Percentiles rank a stretch among this genome's conserved stretches.
Conservation (phyloP, 2,329 filamentous ascomycete genomes). For the Cryphonectria carpinicola region DNA sequence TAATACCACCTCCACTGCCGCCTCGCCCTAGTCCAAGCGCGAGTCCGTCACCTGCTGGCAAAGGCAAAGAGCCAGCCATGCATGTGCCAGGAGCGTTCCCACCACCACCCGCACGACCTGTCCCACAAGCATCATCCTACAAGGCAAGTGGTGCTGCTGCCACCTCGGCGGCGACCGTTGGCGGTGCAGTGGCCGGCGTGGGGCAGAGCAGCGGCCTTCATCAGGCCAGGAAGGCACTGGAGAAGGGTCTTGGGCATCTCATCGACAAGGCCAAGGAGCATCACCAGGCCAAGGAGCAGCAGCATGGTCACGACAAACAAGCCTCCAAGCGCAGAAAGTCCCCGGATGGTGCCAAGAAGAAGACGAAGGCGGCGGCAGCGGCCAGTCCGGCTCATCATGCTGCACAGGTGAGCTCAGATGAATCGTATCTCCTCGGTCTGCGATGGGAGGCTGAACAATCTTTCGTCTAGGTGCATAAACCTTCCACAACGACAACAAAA, state of each 20-base stretch:
- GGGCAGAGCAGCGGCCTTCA: conserved; percentile 17
- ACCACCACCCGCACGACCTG: conserved; percentile 14
- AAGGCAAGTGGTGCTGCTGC: conserved; percentile 26
- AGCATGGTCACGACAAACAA: conserved; percentile 12
- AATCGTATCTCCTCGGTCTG: background rate
- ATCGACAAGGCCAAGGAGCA: conserved; percentile 28
- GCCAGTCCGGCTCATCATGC: background rate
- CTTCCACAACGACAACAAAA: background rate
- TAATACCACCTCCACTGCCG: conserved; percentile 19
- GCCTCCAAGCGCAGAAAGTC: conserved; percentile 4
- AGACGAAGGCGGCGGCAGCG: background rate
- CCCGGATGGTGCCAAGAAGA: conserved; percentile 3
- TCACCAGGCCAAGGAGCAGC: conserved; percentile 21
- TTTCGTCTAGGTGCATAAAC: conserved; percentile 1
- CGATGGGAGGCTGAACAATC: conserved; percentile 15
- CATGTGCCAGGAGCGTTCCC: conserved; percentile 22
- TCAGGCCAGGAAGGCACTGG: conserved; percentile 27
- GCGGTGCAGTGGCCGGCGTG: conserved; percentile 23
- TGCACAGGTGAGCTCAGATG: conserved; percentile 12
- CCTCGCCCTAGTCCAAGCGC: conserved; percentile 15
- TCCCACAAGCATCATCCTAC: conserved; percentile 7
- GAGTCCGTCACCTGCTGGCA: conserved; percentile 2
- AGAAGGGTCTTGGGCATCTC: conserved; percentile 22
- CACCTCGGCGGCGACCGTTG: conserved; percentile 22
- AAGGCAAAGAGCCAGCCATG: conserved; percentile 17